phyloP scores from a whole-genome alignment of 1,139 yeast species.

The Torulaspora globosa region DNA sequence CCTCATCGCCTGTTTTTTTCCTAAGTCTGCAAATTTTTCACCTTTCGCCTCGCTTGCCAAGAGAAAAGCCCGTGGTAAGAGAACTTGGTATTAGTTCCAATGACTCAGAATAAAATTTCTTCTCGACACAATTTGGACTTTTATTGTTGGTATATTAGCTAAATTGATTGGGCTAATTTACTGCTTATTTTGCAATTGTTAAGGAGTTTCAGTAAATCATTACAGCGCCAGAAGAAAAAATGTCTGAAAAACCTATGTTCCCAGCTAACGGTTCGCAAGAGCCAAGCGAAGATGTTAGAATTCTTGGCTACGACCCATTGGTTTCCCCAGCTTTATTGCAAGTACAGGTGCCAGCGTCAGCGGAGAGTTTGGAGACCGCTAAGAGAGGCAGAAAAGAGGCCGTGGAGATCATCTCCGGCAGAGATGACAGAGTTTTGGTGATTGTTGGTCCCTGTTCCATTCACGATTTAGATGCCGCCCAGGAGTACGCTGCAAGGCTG shows the following conservation, averaged over 20 bases:
- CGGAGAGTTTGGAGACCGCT: slow-evolving; percentile 61
- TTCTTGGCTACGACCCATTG: slow-evolving; percentile 85
- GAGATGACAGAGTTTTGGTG: slow-evolving; percentile 76
- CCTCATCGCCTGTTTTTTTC: slow-evolving; percentile 3
- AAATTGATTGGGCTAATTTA: background rate
- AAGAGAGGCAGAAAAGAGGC: slow-evolving; percentile 73
- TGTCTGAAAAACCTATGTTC: slow-evolving; percentile 26
- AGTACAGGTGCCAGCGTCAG: slow-evolving; percentile 68
- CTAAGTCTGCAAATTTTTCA: slow-evolving; percentile 1
- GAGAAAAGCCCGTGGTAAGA: slow-evolving; percentile 5
- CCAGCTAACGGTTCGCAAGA: slow-evolving; percentile 47
- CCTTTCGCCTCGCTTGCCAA: background rate
- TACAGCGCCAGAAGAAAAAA: slow-evolving; percentile 1
- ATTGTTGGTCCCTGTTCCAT: slow-evolving; percentile 95
- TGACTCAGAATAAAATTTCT: slow-evolving; percentile 5
- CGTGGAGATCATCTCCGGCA: slow-evolving; percentile 62
- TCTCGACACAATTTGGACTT: background rate
- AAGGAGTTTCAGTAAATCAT: background rate
- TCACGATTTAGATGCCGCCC: slow-evolving; percentile 85
- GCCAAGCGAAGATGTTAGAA: slow-evolving; percentile 76
- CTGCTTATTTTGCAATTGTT: background rate
- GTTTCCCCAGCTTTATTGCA: slow-evolving; percentile 84
- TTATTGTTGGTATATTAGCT: background rate
- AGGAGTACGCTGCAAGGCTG: slow-evolving; percentile 77
- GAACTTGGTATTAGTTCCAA: background rate